Percentiles rank a stretch among this genome's conserved stretches.
Evolutionary conservation across 2,329 filamentous ascomycete genomes (phyloP).

Genomic region (Diaporthe caulivora): DNA sequence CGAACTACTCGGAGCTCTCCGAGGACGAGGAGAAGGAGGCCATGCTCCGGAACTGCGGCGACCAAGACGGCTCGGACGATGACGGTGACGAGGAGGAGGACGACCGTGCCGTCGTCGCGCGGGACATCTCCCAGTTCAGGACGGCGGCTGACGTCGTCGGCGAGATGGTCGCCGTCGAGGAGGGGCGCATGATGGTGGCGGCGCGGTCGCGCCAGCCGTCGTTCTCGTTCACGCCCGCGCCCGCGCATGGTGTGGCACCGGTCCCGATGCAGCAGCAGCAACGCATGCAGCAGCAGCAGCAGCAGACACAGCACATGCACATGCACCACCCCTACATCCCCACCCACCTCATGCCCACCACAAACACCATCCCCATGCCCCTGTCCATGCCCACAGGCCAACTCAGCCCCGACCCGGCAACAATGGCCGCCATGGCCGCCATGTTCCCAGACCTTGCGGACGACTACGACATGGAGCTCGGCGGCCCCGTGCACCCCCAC

Average conservation of each 20-base stretch:
- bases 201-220: slow-evolving; percentile 29
- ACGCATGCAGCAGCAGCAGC: slow-evolving; percentile 23
- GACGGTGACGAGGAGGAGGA: slow-evolving; percentile 34
- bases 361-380: slow-evolving; percentile 28
- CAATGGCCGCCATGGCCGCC: slow-evolving; percentile 45
- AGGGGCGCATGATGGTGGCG: slow-evolving; percentile 46
- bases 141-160: slow-evolving; percentile 60
- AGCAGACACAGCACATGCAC: slow-evolving; percentile 1
- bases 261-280: slow-evolving; percentile 8
- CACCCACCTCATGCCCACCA: slow-evolving; percentile 32
- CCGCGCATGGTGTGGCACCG: not conserved
- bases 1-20: slow-evolving; percentile 39
- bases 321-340: slow-evolving; percentile 29
- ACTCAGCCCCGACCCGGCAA: slow-evolving; percentile 36
- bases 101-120: slow-evolving; percentile 57
- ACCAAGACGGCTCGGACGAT: slow-evolving; percentile 34
- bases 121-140: slow-evolving; percentile 63
- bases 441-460: slow-evolving; percentile 49
- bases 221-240: not conserved
- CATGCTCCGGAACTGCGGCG: slow-evolving; percentile 44
- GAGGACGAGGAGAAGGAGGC: slow-evolving; percentile 54
- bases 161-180: slow-evolving; percentile 59
- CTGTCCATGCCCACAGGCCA: slow-evolving; percentile 29
- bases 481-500: not conserved
- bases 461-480: slow-evolving; percentile 30